Conservation (phyloP, 192 early-diverging fungal species). For the Dissophora globulifera region DNA sequence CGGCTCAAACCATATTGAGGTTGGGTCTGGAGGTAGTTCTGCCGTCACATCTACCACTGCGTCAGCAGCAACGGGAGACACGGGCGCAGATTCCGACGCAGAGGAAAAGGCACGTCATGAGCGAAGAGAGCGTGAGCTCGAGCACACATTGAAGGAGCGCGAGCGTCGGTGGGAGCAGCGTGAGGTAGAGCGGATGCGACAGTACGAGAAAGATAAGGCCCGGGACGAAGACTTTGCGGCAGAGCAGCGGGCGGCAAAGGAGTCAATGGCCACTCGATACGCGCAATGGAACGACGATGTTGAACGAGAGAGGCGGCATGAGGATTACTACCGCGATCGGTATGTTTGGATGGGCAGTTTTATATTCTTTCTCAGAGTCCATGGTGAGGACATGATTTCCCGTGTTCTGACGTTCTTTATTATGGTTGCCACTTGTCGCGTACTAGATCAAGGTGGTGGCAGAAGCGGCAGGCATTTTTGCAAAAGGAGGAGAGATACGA, state of each 20-base stretch:
- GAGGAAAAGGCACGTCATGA: slow-evolving; percentile 43
- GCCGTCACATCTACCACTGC: slow-evolving; percentile 56
- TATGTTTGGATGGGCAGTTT: too few species aligned
- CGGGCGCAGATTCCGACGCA: slow-evolving; percentile 41
- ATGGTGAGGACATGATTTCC: too few species aligned
- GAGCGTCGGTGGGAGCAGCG: slow-evolving; percentile 73
- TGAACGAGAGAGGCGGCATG: slow-evolving; percentile 64
- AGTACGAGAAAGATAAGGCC: slow-evolving; percentile 60
- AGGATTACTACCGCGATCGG: slow-evolving; percentile 86
- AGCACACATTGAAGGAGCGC: slow-evolving; percentile 51
- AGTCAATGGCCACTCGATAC: slow-evolving; percentile 55
- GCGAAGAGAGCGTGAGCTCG: slow-evolving; percentile 32
- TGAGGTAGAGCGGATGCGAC: slow-evolving; percentile 58
- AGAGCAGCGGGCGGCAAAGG: slow-evolving; percentile 34
- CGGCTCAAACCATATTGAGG: slow-evolving; percentile 60
- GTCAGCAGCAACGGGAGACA: slow-evolving; percentile 43
- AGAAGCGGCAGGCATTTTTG: slow-evolving; percentile 61
- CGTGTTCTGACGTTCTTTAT: too few species aligned
- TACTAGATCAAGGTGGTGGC: slow-evolving; percentile 77
- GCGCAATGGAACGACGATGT: slow-evolving; percentile 81
- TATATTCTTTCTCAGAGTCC: too few species aligned
- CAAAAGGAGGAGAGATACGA: slow-evolving; percentile 49
- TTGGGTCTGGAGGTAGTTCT: slow-evolving; percentile 48
- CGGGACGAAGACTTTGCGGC: slow-evolving; percentile 56
- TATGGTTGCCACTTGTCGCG: too few species aligned